Evolutionary conservation across 306 rosid genomes (phyloP), one percentile per base, ranked within the genome.

Genomic region (Corylus heterophylla): DNA sequence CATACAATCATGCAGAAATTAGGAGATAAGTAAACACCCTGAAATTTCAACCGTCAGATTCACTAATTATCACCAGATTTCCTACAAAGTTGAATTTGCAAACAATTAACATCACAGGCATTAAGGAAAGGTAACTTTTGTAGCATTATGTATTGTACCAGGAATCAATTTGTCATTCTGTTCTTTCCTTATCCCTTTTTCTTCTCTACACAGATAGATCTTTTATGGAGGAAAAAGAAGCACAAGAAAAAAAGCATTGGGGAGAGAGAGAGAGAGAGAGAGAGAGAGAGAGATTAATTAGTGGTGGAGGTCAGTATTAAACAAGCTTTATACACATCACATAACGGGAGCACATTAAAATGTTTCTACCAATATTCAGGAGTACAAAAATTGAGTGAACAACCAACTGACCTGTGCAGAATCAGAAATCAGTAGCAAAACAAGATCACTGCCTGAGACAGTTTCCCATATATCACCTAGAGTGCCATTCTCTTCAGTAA

Each of bases 391-490:
- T 31, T 0, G 5, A 48, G 35, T 47, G 59, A 48, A 39, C 13
- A 75, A 78, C 37, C 13, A 69, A 87, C 90, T 50, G 79, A 91
- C 99, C 97, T 95, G 99, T 2, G 99, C 99, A 68, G 99, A 84
- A 82, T 95, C 99, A 78, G 98, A 95, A 84, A 95, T 95, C 51
- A 95, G 85, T 20, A 95, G 90, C 93, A 95, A 79, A 66, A 95
- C 98, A 48, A 95, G 97, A 87, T 95, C 99, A 83, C 98, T 93
- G 69, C 89, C 88, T 0, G 94, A 85, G 75, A 95, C 55, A 47
- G 98, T 93, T 84, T 93, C 98, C 82, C 87, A 93, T 54, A 95
- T 90, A 81, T 95, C 99, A 68, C 98, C 99, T 74, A 95, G 85
- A 76, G 99, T 93, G 70, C 99, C 99, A 79, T 78, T 90, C 84